Base-by-base conservation (phyloP, 2,329 filamentous ascomycete species). In the Exophiala mesophila region DNA sequence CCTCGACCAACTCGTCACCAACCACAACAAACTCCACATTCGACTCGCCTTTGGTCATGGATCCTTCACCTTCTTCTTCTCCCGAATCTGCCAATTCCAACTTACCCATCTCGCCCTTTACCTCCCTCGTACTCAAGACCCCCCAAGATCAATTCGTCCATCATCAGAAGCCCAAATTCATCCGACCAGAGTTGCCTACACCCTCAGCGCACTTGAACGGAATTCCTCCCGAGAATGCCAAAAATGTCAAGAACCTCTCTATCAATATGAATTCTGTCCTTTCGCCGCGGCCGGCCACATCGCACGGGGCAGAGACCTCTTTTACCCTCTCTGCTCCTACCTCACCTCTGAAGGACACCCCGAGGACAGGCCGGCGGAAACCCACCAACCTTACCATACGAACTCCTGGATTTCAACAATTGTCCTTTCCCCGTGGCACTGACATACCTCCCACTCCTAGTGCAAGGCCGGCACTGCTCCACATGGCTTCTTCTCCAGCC, bases 21-120 rank as follows among this genome's bases (percentile, higher is more conserved):
- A 97, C 90, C 5, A 96, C 89, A 3, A 95, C 90, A 2, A 78
- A 92, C 36, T 95, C 88, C 4, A 95, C 88, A 15, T 87, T 90
- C 51, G 90, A 95, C 66, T 94, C 89, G 4, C 90, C 88, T 6
- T 86, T 88, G 20, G 74, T 92, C 36, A 89, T 89, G 20, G 90
- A 97, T 57, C 83, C 87, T 5, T 96, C 90, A 4, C 88, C 92
- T 3, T 90, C 84, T 39, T 88, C 89, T 16, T 96, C 90, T 1
- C 90, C 90, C 6, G 89, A 96, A 64, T 96, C 92, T 2, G 87
- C 88, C 1, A 83, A 85, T 43, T 72, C 88, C 41, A 76, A 83
- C 41, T 81, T 86, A 40, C 61, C 47, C 12, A 33, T 73, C 41
- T 59, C 67, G 16, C 67, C 69, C 45, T 63, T 67, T 41, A 62